Evolutionary conservation across 768 basidiomycete genomes (phyloP).

Genomic region (Naganishia onofrii): DNA sequence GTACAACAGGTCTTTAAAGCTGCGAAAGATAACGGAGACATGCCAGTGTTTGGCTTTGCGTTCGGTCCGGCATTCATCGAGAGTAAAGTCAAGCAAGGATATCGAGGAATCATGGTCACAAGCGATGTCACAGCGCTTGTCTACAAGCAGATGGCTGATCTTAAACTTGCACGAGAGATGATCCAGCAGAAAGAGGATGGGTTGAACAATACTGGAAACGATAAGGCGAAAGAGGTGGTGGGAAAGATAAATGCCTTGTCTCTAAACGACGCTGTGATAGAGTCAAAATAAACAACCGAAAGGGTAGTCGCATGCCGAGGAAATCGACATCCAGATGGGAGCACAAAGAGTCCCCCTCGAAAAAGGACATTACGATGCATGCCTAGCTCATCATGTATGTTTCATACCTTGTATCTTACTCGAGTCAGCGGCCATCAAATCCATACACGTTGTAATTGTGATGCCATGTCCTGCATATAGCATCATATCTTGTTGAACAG

Average conservation of each 20-base stretch:
- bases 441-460: not conserved
- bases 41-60: constrained; percentile 21
- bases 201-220: not conserved
- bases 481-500: not conserved
- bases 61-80: constrained; percentile 20
- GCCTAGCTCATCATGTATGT: not conserved
- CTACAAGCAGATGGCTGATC: constrained; percentile 22
- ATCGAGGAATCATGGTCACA: constrained; percentile 22
- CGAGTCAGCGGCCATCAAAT: not conserved
- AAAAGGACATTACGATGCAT: not conserved
- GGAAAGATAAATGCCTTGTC: not conserved
- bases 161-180: constrained; percentile 20
- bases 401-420: constrained; percentile 1
- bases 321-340: not conserved
- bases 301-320: not conserved
- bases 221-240: not conserved
- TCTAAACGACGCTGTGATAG: not conserved
- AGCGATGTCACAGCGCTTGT: constrained; percentile 19
- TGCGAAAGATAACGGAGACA: constrained; percentile 15
- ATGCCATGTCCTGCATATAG: not conserved
- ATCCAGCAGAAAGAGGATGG: constrained; percentile 8
- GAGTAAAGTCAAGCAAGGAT: constrained; percentile 24
- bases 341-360: not conserved
- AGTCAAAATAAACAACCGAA: not conserved
- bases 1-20: constrained; percentile 20